Base-by-base conservation (phyloP, 2,329 filamentous ascomycete species). In the Colletotrichum acutatum region DNA sequence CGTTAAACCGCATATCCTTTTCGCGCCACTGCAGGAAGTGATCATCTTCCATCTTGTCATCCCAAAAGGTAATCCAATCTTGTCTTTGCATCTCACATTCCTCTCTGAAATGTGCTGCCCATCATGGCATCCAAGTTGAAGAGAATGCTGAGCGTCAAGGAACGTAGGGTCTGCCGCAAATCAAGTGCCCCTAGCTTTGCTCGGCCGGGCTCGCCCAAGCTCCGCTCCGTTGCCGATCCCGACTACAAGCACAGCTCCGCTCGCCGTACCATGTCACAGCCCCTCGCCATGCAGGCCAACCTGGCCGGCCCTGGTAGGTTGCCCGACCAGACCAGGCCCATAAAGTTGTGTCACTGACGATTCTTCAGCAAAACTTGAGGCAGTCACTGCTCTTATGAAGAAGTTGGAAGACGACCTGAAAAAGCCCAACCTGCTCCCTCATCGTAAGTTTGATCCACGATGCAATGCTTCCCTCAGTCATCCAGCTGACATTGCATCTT, bases 351-450 rank as follows among this genome's bases (percentile, higher is more conserved):
- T 67, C 28, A 74, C 76, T 78, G 30, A 79, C 69, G 5, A 11
- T 34, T 46, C 1, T 11, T 3, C 78, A 94, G 89, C 86, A 72
- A 95, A 95, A 83, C 86, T 93, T 69, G 85, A 90, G 71, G 89
- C 93, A 67, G 93, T 96, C 53, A 90, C 87, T 19, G 85, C 86
- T 66, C 83, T 97, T 19, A 83, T 97, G 75, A 83, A 87, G 53
- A 87, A 87, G 56, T 86, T 97, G 53, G 84, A 86, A 7, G 80
- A 87, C 63, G 93, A 96, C 79, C 82, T 95, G 1, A 82, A 88
- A 63, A 85, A 88, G n/a, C 84, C 86, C 61, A 87, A 84, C 28
- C 86, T 95, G 53, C 83, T 87, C 6, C 83, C 52, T 37, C 34
- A 61, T 68, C 78, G 46, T 80, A 52, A 66, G 59, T 14, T 11